These are phyloP conservation scores for Microsporum ferrugineum DNA, from an alignment of 2,329 filamentous ascomycete species.

Conservation along the genomic window DNA sequence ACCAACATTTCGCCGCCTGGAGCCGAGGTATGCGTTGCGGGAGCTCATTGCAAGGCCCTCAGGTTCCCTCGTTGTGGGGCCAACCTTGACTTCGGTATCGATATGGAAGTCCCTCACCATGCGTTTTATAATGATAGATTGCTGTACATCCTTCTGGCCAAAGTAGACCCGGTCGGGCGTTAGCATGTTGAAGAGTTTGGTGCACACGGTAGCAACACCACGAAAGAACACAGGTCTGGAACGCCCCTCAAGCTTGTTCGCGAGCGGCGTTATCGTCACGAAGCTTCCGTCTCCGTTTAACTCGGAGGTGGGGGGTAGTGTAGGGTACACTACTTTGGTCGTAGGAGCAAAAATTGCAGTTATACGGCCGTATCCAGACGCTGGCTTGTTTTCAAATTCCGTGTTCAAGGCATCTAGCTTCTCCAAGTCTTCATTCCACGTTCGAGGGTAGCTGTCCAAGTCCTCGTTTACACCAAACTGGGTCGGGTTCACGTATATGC, in stretches of 20 bases:
- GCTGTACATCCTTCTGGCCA: conserved; percentile 95
- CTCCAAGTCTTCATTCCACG: conserved; percentile 66
- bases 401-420: conserved; percentile 57
- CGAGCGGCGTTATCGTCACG: conserved; percentile 78
- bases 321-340: conserved; percentile 78
- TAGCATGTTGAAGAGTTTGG: conserved; percentile 81
- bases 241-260: conserved; percentile 68
- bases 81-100: conserved; percentile 60
- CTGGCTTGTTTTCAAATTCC: conserved; percentile 52
- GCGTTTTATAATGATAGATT: conserved; percentile 77
- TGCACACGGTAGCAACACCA: conserved; percentile 90
- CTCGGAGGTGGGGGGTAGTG: conserved; percentile 59
- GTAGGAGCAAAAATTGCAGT: conserved; percentile 77
- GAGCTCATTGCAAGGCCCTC: conserved; percentile 88
- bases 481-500: conserved; percentile 90
- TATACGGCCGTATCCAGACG: conserved; percentile 48
- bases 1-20: conserved; percentile 58
- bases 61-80: conserved; percentile 60
- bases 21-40: conserved; percentile 82
- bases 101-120: conserved; percentile 84
- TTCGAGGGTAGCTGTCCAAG: conserved; percentile 76
- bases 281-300: conserved; percentile 73
- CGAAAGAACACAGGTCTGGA: conserved; percentile 90
- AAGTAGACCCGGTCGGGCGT: conserved; percentile 75
- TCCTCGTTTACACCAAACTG: conserved; percentile 90